Base-by-base conservation (phyloP, 2,329 filamentous ascomycete species). In the Microascus cirrosus region DNA sequence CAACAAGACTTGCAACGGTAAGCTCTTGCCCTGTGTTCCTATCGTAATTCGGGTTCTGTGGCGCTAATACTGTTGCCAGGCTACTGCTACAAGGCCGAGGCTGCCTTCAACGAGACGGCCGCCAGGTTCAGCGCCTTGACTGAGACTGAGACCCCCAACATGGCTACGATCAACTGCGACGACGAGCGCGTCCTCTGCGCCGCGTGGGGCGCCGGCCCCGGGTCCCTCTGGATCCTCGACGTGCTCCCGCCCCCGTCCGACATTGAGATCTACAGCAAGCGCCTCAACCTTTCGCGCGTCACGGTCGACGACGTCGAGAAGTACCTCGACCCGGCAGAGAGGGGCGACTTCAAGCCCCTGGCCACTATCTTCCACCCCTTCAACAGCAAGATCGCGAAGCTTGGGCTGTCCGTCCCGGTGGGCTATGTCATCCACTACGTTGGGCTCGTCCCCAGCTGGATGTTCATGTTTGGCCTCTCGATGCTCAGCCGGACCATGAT, bases 331-430 rank as follows among this genome's bases (percentile, higher is more conserved):
- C 73, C 89, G 57, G 77, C 82, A 62, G 70, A 79, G 60, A 69
- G 83, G 67, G 81, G 82, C 63, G 68, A 69, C 51, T 76, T 78
- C 66, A 67, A 65, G 35, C 67, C 71, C 48, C 68, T 79, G 58
- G 83, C 89, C 63, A 85, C 87, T 56, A 76, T 78, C 67, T 90
- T 88, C 77, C 89, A 93, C 70, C 89, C 89, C 61, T 87, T 90
- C 67, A 81, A 89, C 65, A 87, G 89, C 61, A 72, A 74, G 61
- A 73, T 88, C 50, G 83, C 82, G 60, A 72, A 87, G 74, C 78
- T 81, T 62, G 78, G 80, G 62, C 65, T 90, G 34, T 75, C 80
- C 35, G 71, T 87, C 56, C 85, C 86, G 45, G 71, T 86, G 51
- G 89, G 79, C 59, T 91, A 89, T 68, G 63, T 80, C 56, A 76